Evolutionary conservation across 371 early-diverging fungal genomes (phyloP), one percentile per base, ranked within the genome.

Genomic region (Apophysomyces variabilis): DNA sequence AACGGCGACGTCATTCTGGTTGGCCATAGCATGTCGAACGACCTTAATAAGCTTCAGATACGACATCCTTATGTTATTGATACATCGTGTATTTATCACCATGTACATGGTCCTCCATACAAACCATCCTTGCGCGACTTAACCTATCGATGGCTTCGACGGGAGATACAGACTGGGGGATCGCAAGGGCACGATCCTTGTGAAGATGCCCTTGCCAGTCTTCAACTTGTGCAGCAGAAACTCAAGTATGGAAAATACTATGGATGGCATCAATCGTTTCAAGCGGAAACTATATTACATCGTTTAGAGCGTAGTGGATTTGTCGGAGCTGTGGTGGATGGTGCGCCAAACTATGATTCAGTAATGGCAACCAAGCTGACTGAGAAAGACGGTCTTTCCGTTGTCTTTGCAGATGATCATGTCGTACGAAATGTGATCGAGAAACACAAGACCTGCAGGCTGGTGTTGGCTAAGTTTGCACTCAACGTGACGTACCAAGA

Each of bases 21-120:
- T 8, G 93, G 93, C 1, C 93, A 93, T 72, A 90, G 90, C 14
- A 70, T 93, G 7, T 87, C 90, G 43, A 91, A 89, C 64, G 94
- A 93, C 73, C 71, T 93, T 72, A 80, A 76, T 26, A 88, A 87
- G 0, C 69, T 92, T 38, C 80, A 86, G 16, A 71, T 89, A 58
- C 58, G 69, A 3, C 90, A 91, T 63, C 82, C 85, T 7, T 83
- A 75, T 46, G 79, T 91, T 41, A 86, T 93, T 50, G 94, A 93
- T 75, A 92, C 93, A 0, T 79, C 87, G 26, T 54, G 81, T 16
- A 71, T 89, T 26, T 90, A 82, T 71, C 89, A 87, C 9, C 87
- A 89, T 61, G 79, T 79, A 3, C 73, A 76, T 14, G 87, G 85
- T 6, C 83, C 84, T 6, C 91, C 88, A n/a, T 79, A 73, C 46